Evolutionary conservation across 352 stramenopile species (phyloP), one percentile per base, ranked within the genome.

Genomic region (Pythium angustatum): DNA sequence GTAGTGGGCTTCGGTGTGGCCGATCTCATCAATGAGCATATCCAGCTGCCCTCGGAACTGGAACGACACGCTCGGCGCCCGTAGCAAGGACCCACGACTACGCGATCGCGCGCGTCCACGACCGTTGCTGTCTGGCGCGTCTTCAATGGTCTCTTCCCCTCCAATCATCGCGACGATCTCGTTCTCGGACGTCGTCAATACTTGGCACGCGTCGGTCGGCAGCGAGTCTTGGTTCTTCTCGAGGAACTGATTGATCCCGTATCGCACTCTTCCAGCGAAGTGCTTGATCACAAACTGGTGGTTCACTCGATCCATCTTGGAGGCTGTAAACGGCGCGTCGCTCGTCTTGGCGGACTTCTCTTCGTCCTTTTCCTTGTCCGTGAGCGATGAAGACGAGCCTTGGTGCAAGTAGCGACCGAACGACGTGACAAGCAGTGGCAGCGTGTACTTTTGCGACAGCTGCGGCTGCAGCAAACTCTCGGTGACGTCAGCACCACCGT

Each of bases 1-100:
- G 69, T 99, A 99, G 71, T 99, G 97, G 10, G 97, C 96, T 64
- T 97, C 81, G 0, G 97, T 99, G 49, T 81, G 77, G 31, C 97
- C 93, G 55, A 99, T 99, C 34, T 97, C 85, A 21, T 85, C 71
- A 44, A 98, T 96, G 6, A 99, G 81, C 14, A 86, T 76, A 45
- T 98, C 93, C 12, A 99, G 80, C 59, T 99, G 96, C 31, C 79
- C 85, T 22, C 90, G 93, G 64, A 99, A 99, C 68, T 98, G 88
- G 22, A 87, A 87, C 15, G 89, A 97, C 10, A 96, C 83, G 67
- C 83, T 93, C 27, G 84, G 81, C 6, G 81, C 74, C 7, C 85
- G 83, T 26, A 93, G 34, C 45, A 85, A 75, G 0, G 84, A 90
- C 51, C 75, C 55, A 10, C 55, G 59, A 30, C 59, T 70, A 22